Base-by-base conservation (phyloP, 2,329 filamentous ascomycete species). In the Fusarium odoratissimum region DNA sequence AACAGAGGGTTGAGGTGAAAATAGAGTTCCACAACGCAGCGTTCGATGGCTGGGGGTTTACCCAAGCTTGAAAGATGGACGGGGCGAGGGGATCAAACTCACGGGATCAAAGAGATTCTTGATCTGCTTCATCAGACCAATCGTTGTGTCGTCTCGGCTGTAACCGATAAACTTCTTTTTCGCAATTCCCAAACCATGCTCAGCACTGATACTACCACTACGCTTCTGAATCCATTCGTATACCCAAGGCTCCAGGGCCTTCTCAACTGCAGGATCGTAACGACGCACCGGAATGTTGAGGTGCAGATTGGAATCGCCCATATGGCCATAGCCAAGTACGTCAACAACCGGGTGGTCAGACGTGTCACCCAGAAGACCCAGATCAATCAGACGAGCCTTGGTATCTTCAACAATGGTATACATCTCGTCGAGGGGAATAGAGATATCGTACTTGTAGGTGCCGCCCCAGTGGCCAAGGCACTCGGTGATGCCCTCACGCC, bases 381-480 rank as follows among this genome's bases (percentile, higher is more conserved):
- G 91, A 60, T 91, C 87, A 3, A 88, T 87, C 73, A 99, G 88
- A 59, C 91, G 91, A 59, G 89, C 90, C 71, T 92, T 89, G 28
- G 91, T 92, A 76, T 98, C 96, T 73, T 96, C 93, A 35, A 99
- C 96, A 35, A 99, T 87, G 75, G 89, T 86, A 84, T 99, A 99
- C 78, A 99, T 90, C 75, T 97, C 92, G 17, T 89, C 83, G 33
- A 99, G 88, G 3, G 96, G 96, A 74, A 99, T 97, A 11, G 96
- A 98, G 37, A 99, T 88, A 79, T 99, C 96, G 82, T 99, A 99
- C 85, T 99, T 99, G 89, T 99, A 99, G 13, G 96, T 95, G 48
- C 95, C 96, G 65, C 96, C 97, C 83, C 93, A 94, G 81, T 98
- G 95, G 70, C 93, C 93, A 31, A 97, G 86, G 49, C 92, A 91